Conservation (phyloP, 441 rosid species). For the Aleurites moluccanus region DNA sequence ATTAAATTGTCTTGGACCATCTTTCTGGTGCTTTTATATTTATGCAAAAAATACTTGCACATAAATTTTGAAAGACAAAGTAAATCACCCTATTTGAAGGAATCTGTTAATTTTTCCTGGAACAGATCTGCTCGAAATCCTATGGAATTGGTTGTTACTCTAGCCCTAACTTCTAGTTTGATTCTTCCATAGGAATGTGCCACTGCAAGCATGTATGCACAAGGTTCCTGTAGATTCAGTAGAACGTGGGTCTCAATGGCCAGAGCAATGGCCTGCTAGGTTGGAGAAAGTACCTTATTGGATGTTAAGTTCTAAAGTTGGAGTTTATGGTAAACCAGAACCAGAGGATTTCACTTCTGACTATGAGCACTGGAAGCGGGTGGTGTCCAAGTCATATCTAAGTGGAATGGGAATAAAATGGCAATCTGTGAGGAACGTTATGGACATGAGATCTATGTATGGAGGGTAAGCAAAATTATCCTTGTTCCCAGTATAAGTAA, state of each 20-base stretch:
- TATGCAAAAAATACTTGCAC: neutral
- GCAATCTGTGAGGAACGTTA: slow-evolving; percentile 77
- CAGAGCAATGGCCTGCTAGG: slow-evolving; percentile 92
- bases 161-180: slow-evolving; percentile 13
- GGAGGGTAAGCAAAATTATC: slow-evolving; percentile 69
- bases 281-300: slow-evolving; percentile 72
- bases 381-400: slow-evolving; percentile 72
- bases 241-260: slow-evolving; percentile 89
- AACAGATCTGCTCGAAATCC: neutral
- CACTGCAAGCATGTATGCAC: slow-evolving; percentile 90
- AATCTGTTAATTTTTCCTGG: neutral
- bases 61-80: slow-evolving; percentile 7
- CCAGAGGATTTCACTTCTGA: slow-evolving; percentile 83
- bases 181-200: slow-evolving; percentile 66
- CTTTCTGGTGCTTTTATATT: neutral
- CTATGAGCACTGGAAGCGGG: slow-evolving; percentile 83
- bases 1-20: neutral
- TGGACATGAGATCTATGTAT: slow-evolving; percentile 97
- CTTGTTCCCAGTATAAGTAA: slow-evolving; percentile 32
- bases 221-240: slow-evolving; percentile 54
- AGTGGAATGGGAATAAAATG: slow-evolving; percentile 84
- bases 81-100: neutral
- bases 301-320: slow-evolving; percentile 74
- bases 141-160: neutral
- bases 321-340: slow-evolving; percentile 88